Base-by-base conservation (phyloP, 345 rosid genomes). In the Eucalyptus brandiana region DNA sequence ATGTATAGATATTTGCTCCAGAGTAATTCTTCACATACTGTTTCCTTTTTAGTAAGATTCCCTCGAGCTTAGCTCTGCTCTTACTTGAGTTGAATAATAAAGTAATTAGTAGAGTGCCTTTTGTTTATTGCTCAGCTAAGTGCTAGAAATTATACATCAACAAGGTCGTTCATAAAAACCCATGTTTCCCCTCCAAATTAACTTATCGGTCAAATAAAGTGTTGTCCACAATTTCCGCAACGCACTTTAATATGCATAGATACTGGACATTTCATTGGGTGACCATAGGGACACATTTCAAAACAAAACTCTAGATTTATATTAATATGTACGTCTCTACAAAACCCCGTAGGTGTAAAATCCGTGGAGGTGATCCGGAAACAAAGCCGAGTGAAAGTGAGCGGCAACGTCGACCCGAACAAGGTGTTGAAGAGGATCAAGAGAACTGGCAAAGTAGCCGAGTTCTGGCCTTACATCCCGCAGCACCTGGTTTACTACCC, bases 401-500 rank as follows among this genome's bases (percentile, higher is more conserved):
- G 88, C 9, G 98, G 98, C 13, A 58, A 93, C 58, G 93, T 95
- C 26, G 98, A 96, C 54, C 92, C 97, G 28, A 95, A 93, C 95
- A 94, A 92, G 92, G 98, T 96, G 88, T 86, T 96, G 88, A 95
- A 92, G 92, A 94, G 91, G 88, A 94, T 96, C 90, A 95, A 93
- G 90, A 93, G 93, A 87, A 96, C 97, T 1, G 98, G 98, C 1
- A 96, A 96, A 87, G 89, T 90, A 86, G 98, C 97, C 11, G 98
- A 96, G 87, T 93, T 95, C 83, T 96, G 98, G 98, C 98, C 98
- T 16, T 96, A 96, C 86, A 91, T 96, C 45, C 95, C 96, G 10
- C 98, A 96, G 87, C 96, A 96, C 81, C 87, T 96, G 21, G 97
- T 92, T 12, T 87, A 91, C 89, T 91, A 94, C 86, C 98, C 98